Evolutionary conservation across 1,284 basidiomycete species (phyloP), one percentile per base, ranked within the genome.

Genomic region (Mrakiaceae sp.): DNA sequence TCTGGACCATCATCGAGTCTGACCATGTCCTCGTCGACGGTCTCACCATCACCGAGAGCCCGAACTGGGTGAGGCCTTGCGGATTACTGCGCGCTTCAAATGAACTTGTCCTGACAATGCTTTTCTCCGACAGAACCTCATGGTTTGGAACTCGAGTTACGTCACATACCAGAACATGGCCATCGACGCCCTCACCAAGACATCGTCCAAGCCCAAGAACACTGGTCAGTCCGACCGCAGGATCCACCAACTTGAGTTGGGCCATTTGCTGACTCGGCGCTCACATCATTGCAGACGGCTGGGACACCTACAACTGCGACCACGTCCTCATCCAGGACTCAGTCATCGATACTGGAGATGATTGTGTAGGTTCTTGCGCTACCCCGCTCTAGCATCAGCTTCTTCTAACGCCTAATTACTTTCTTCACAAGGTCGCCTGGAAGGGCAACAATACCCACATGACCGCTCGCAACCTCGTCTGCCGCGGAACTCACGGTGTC

Each of bases 361-460:
- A 67, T 49, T 67, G 67, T 53, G 59, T 27, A 27, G 27, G 27
- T 27, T 27, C 27, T 27, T 27, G 27, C 27, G 2, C 27, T 27
- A 27, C 27, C 27, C 27, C 27, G 27, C 27, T 27, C 27, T 27
- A 27, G 27, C 27, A 27, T 27, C 27, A 27, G 27, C 27, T 27
- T 27, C 27, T 27, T 27, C 27, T 27, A 27, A 27, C 27, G 27
- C 27, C 27, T 27, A 27, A 1, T 27, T 27, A 27, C 27, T 27
- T 27, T 27, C 27, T 27, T 27, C 27, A 27, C 27, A 1, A 27
- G 27, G 27, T 67, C 60, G 55, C 64, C 5, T 66, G 60, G 61
- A 67, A 67, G n/a, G 52, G 58, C 14, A 65, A 65, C 27, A 61
- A 60, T 14, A 65, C 64, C 14, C 62, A 66, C 40, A 55, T 67